phyloP scores from a whole-genome alignment of 129 eudicot genomes.

The Helianthus annuus region DNA sequence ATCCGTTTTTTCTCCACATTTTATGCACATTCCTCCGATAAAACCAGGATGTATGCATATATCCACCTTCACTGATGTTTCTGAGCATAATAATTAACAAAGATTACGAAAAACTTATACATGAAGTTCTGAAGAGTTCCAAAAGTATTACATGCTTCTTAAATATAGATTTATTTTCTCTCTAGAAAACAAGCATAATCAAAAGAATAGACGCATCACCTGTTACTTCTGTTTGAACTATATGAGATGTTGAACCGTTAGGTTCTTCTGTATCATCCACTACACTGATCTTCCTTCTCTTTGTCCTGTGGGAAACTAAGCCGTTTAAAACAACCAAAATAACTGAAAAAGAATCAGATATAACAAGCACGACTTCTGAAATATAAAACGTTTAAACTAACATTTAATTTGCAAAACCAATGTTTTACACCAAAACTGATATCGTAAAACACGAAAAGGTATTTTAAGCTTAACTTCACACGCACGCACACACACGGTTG shows the following conservation, averaged over 20 bases:
- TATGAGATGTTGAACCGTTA: conserved; percentile 41
- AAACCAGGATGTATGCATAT: conserved; percentile 78
- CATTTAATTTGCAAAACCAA: neutral
- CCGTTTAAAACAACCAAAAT: conserved; percentile 2
- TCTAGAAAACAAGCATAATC: neutral
- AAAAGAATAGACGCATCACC: conserved; percentile 39
- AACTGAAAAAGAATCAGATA: neutral
- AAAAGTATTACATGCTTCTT: neutral
- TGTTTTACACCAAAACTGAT: neutral
- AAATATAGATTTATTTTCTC: neutral
- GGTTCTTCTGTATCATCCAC: conserved; percentile 34
- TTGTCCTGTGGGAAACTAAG: conserved; percentile 41
- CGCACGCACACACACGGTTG: neutral
- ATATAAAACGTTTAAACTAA: neutral
- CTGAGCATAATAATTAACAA: conserved; percentile 38
- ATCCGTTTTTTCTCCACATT: conserved; percentile 71
- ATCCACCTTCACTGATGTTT: conserved; percentile 39
- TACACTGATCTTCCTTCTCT: conserved; percentile 61
- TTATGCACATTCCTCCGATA: conserved; percentile 70
- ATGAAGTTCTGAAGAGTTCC: conserved; percentile 5
- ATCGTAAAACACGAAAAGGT: neutral
- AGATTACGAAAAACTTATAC: neutral
- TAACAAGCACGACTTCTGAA: neutral
- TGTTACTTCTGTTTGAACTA: conserved; percentile 20
- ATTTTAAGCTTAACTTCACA: neutral